A percentile compares a stretch with the other conserved stretches of the same genome.
These are phyloP conservation scores for Verbascum thapsus DNA, from an alignment of 257 asterid genomes.

Conservation along the genomic window DNA sequence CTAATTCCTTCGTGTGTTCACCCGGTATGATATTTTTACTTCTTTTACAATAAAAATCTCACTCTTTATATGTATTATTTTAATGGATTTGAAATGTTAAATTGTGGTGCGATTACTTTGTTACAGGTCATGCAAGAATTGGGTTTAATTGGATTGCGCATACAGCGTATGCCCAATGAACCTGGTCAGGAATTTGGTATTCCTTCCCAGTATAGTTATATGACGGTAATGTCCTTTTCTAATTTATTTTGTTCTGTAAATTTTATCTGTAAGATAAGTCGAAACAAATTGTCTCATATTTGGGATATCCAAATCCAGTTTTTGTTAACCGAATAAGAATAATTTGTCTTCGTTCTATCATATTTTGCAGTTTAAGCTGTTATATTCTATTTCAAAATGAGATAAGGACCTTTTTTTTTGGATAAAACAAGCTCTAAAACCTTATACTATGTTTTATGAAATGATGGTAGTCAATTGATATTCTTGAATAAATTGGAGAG, in stretches of 20 bases:
- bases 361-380: too few relatives aligned
- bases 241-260: not conserved
- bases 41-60: not conserved
- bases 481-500: too few relatives aligned
- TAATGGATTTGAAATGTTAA: not conserved
- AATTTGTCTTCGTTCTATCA: too few relatives aligned
- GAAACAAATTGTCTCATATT: too few relatives aligned
- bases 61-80: not conserved
- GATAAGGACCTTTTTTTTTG: too few relatives aligned
- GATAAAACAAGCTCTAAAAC: too few relatives aligned
- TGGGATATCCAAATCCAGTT: too few relatives aligned
- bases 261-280: not conserved
- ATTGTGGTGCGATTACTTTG: slow-evolving; percentile 22
- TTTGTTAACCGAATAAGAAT: too few relatives aligned
- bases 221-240: slow-evolving; percentile 65
- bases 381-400: too few relatives aligned
- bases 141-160: slow-evolving; percentile 86
- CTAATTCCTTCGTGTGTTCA: slow-evolving; percentile 92
- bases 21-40: slow-evolving; percentile 60
- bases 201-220: slow-evolving; percentile 89
- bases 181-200: slow-evolving; percentile 82
- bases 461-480: too few relatives aligned
- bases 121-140: slow-evolving; percentile 95
- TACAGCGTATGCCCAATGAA: slow-evolving; percentile 96
- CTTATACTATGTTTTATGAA: too few relatives aligned